Evolutionary conservation across 75 land plant species (phyloP).

Genomic region (Pseudotsuga menziesii): DNA sequence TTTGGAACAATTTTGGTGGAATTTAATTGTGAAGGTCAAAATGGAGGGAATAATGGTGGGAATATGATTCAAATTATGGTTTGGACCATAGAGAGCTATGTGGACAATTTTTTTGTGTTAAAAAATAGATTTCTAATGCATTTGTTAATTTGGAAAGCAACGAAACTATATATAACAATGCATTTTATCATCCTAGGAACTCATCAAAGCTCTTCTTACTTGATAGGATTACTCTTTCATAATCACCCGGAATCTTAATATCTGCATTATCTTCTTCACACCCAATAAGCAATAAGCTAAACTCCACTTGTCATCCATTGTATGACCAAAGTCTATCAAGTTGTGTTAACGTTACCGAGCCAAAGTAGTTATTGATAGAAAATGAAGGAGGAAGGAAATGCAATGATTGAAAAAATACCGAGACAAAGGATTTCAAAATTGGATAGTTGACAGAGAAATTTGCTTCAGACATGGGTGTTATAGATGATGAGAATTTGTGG

Average conservation of each 20-base stretch:
- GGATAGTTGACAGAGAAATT: background rate
- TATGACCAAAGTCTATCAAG: constrained; percentile 10
- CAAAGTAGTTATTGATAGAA: background rate
- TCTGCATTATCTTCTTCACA: constrained; percentile 2
- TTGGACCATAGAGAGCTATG: no score
- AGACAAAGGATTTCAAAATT: background rate
- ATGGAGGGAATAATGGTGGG: no score
- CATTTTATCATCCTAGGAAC: background rate
- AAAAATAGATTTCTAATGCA: background rate
- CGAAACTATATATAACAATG: background rate
- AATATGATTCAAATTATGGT: no score
- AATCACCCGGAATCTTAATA: background rate
- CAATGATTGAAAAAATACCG: background rate
- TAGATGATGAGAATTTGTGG: background rate
- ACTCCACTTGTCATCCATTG: constrained; percentile 4
- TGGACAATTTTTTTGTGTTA: no score
- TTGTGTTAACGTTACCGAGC: background rate
- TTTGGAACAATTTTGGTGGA: no score
- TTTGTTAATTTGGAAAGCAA: background rate
- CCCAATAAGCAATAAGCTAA: background rate
- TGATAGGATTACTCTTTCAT: background rate
- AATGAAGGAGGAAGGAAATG: background rate
- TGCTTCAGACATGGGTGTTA: background rate
- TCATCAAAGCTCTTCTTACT: background rate
- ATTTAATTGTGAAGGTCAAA: no score